phyloP scores from a whole-genome alignment of 1,284 basidiomycete species.

The Marasmius sp. region DNA sequence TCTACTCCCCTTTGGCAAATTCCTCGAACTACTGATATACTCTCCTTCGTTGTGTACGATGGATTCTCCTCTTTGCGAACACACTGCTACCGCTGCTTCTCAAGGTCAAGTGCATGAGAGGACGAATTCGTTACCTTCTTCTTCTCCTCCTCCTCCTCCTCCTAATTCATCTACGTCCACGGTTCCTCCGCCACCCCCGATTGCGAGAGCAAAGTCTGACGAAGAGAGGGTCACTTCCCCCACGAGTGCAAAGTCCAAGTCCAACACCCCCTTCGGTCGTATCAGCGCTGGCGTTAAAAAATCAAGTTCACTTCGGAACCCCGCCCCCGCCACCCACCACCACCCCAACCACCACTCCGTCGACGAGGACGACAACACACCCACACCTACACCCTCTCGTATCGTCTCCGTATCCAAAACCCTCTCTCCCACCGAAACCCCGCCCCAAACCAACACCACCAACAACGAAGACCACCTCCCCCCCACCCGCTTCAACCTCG shows the following conservation, averaged over 20 bases:
- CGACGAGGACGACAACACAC: neutral
- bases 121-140: neutral
- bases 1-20: conserved; percentile 63
- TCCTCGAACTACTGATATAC: conserved; percentile 64
- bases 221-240: too few species aligned
- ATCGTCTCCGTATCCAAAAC: too few species aligned
- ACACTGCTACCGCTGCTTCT: conserved; percentile 42
- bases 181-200: neutral
- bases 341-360: neutral
- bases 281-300: neutral
- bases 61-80: conserved; percentile 48
- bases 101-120: conserved; percentile 9
- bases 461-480: neutral
- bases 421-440: too few species aligned
- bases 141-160: neutral
- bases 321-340: neutral
- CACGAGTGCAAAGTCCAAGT: too few species aligned
- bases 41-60: conserved; percentile 45
- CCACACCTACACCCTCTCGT: neutral
- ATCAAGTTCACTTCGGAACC: neutral
- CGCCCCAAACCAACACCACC: neutral
- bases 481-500: conserved; percentile 35
- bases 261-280: neutral
- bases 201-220: neutral
- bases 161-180: too few species aligned